Evolutionary conservation across 306 rosid species (phyloP).

Genomic region (Inga oerstediana): DNA sequence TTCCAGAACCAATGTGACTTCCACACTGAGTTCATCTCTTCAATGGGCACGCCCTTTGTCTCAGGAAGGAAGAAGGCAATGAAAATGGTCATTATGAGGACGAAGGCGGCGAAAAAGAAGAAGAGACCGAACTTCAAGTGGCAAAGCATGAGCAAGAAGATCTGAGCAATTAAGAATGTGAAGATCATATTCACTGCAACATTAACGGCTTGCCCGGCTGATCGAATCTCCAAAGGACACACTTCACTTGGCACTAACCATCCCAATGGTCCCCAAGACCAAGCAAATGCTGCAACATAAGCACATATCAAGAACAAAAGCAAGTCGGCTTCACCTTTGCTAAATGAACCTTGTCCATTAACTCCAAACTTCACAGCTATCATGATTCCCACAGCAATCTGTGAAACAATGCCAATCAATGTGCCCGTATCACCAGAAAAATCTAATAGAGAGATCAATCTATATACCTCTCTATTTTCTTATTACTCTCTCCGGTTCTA

Average conservation of each 20-base stretch:
- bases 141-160: not conserved
- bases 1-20: not conserved
- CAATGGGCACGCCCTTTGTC: not conserved
- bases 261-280: conserved; percentile 85
- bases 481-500: too few species aligned
- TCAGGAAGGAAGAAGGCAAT: not conserved
- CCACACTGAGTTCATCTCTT: conserved; percentile 1
- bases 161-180: not conserved
- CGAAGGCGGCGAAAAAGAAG: not conserved
- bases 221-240: conserved; percentile 55
- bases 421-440: not conserved
- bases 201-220: not conserved
- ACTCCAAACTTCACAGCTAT: conserved; percentile 46
- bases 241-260: conserved; percentile 75
- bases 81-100: not conserved
- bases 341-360: conserved; percentile 43
- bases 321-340: conserved; percentile 30
- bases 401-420: not conserved
- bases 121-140: not conserved
- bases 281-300: conserved; percentile 64
- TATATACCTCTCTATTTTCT: too few species aligned
- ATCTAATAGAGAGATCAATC: not conserved
- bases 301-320: conserved; percentile 50
- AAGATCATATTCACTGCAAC: not conserved
- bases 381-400: conserved; percentile 39